phyloP scores from a whole-genome alignment of 768 basidiomycete genomes.

The Cystobasidiopsis lactophilus region DNA sequence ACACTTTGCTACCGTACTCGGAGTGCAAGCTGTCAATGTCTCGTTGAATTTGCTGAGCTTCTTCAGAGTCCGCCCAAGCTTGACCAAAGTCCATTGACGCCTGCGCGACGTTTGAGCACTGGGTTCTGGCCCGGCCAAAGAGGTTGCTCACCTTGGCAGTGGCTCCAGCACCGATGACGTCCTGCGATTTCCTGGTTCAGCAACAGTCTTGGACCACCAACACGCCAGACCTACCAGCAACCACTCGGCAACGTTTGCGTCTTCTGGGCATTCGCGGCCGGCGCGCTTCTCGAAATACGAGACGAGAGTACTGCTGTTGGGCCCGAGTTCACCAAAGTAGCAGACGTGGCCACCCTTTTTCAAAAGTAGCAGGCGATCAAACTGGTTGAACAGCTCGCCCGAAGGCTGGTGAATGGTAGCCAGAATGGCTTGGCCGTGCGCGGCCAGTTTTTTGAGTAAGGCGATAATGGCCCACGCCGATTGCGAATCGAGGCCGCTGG shows the following conservation, averaged over 20 bases:
- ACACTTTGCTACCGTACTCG: constrained; percentile 3
- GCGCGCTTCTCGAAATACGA: constrained; percentile 57
- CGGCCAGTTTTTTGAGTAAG: neutral
- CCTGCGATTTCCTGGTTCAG: no score
- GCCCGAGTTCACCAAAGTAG: constrained; percentile 44
- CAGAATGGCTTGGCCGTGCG: constrained; percentile 26
- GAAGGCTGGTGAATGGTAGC: constrained; percentile 35
- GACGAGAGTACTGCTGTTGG: constrained; percentile 38
- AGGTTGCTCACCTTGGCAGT: no score
- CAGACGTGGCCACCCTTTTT: constrained; percentile 54
- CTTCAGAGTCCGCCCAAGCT: constrained; percentile 53
- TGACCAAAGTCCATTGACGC: constrained; percentile 69
- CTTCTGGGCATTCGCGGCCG: constrained; percentile 36
- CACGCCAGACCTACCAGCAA: constrained; percentile 18
- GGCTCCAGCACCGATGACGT: constrained; percentile 37
- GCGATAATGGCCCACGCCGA: constrained; percentile 16
- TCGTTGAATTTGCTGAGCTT: constrained; percentile 26
- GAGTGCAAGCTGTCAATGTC: constrained; percentile 30
- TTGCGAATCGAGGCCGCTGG: constrained; percentile 41
- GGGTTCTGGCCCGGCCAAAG: no score
- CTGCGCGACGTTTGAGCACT: no score
- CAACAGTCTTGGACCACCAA: no score
- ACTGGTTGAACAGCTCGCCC: constrained; percentile 22
- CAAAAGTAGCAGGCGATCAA: constrained; percentile 41
- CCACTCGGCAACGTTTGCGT: constrained; percentile 58